phyloP scores from a whole-genome alignment of 148 eudicot species.

The Rhododendron griersonianum region DNA sequence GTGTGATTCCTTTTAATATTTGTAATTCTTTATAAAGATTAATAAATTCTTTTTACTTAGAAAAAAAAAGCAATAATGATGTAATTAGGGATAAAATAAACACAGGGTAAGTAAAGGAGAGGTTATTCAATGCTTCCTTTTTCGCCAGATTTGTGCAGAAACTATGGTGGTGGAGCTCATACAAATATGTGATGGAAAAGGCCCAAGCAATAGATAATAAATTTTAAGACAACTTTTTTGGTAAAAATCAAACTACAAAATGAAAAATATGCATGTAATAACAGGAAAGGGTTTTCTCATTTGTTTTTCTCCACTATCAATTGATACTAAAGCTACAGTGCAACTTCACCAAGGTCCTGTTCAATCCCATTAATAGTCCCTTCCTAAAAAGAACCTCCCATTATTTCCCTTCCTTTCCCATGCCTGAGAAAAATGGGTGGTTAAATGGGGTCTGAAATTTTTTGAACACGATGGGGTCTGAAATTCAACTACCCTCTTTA shows the following conservation, averaged over 20 bases:
- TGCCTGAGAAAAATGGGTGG: constrained; percentile 21
- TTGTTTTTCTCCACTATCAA: too few species aligned
- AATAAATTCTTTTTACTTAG: too few species aligned
- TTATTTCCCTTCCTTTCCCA: constrained; percentile 25
- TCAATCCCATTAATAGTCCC: constrained; percentile 38
- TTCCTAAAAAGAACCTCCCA: constrained; percentile 34
- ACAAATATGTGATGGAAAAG: neutral
- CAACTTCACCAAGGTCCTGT: constrained; percentile 34
- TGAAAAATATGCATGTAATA: neutral
- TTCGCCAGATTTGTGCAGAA: too few species aligned
- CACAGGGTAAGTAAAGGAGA: too few species aligned
- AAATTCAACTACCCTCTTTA: constrained; percentile 13
- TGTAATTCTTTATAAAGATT: too few species aligned
- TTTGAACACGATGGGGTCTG: constrained; percentile 18
- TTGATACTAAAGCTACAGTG: constrained; percentile 1
- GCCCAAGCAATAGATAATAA: too few species aligned
- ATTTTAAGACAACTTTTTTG: neutral
- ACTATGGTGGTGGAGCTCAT: neutral
- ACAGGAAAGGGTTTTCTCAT: neutral
- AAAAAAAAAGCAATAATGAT: too few species aligned
- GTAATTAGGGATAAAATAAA: too few species aligned
- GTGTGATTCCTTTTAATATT: too few species aligned
- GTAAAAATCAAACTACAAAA: neutral
- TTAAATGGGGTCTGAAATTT: too few species aligned
- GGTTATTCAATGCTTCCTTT: too few species aligned